These are phyloP conservation scores for Hypoxylon sp. DNA, from an alignment of 2,329 filamentous ascomycete genomes.

Conservation along the genomic window DNA sequence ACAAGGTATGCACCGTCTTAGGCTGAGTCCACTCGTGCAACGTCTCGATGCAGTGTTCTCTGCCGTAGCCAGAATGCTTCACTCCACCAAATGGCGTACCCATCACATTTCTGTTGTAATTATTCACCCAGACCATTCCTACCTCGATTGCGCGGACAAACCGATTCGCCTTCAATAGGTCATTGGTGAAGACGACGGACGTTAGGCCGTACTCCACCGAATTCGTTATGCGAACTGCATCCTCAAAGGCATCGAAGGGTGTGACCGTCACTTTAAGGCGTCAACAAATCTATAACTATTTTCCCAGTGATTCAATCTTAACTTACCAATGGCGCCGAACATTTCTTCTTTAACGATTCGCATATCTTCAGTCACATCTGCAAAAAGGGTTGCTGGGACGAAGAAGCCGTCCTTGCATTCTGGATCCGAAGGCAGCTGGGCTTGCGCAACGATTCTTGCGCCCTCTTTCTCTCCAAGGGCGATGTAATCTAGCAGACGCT, in stretches of 20 bases:
- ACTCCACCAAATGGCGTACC: constrained; percentile 46
- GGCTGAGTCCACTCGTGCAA: constrained; percentile 32
- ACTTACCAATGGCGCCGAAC: constrained; percentile 75
- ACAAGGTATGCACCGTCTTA: constrained; percentile 24
- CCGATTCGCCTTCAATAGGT: constrained; percentile 63
- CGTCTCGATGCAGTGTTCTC: constrained; percentile 41
- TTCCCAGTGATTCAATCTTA: constrained; percentile 71
- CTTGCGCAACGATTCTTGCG: constrained; percentile 72
- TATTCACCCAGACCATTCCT: constrained; percentile 63
- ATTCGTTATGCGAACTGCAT: constrained; percentile 57
- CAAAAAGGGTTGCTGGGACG: constrained; percentile 91
- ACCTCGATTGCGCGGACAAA: constrained; percentile 53
- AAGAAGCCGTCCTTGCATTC: constrained; percentile 79
- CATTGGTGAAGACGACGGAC: constrained; percentile 70
- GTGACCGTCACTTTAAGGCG: constrained; percentile 70
- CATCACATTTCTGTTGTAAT: constrained; percentile 53
- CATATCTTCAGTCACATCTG: constrained; percentile 83
- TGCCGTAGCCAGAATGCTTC: constrained; percentile 45
- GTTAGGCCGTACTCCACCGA: constrained; percentile 71
- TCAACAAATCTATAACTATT: constrained; percentile 69
- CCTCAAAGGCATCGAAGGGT: constrained; percentile 57
- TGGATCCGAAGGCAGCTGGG: constrained; percentile 73
- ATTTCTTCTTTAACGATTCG: constrained; percentile 93
- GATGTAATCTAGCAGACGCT: constrained; percentile 87
- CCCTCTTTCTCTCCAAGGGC: constrained; percentile 73